Conservation (phyloP, 2,329 filamentous ascomycete species). For the Colletotrichum echinochloae region DNA sequence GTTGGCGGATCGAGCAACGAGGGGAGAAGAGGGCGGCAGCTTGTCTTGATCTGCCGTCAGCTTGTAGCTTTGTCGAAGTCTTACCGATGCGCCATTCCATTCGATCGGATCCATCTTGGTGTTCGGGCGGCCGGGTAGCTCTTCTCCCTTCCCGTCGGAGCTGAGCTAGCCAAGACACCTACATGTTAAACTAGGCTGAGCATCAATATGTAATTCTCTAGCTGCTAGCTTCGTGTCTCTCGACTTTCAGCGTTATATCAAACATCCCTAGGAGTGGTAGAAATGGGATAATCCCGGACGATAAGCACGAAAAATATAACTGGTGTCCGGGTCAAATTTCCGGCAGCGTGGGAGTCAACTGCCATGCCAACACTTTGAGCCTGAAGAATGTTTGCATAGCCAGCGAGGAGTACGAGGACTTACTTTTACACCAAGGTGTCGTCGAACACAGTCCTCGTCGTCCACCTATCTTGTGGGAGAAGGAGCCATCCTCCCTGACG, state of each 20-base stretch:
- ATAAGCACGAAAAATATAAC: neutral
- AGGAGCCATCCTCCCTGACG: neutral
- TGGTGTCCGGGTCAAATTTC: neutral
- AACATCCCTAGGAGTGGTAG: neutral
- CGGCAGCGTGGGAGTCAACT: neutral
- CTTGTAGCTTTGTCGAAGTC: conserved; percentile 3
- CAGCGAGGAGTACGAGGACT: neutral
- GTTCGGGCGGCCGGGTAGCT: neutral
- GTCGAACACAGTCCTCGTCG: neutral
- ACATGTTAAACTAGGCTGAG: neutral
- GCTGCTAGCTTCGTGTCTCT: neutral
- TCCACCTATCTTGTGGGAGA: neutral
- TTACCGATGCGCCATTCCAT: neutral
- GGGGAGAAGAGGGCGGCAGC: neutral
- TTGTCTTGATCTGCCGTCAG: conserved; percentile 3
- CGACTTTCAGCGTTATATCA: too few relatives aligned
- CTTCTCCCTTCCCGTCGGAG: neutral
- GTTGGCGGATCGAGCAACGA: neutral
- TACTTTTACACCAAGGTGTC: neutral
- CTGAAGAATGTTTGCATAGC: neutral
- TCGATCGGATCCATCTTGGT: conserved; percentile 4
- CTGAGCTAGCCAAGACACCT: neutral
- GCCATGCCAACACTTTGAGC: neutral
- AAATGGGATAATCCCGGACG: neutral
- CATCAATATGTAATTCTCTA: neutral